Conservation (phyloP, 78 protist genomes). For the Dictyostelium discoideum region dicty_2.7 NC_007090.3:3521501-3522000, state of each 20-base stretch:
- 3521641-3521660: conserved; percentile 6
- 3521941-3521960: not conserved
- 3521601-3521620: not conserved
- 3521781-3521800: not conserved
- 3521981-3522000: conserved; percentile 34
- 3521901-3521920: not conserved
- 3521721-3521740: not conserved
- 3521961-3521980: not conserved
- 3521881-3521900: not conserved
- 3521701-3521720: not conserved
- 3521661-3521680: not conserved
- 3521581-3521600: not conserved
- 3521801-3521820: not conserved
- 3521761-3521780: not conserved
- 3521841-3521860: not conserved
- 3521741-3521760: not conserved
- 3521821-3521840: not conserved
- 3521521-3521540: not conserved
- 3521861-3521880: conserved; percentile 11
- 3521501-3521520: conserved; percentile 1
- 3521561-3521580: conserved; percentile 19
- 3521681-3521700: not conserved
- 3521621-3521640: conserved; percentile 16
- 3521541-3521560: not conserved
- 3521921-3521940: not conserved